Evolutionary conservation across 441 rosid species (phyloP).

Genomic region (Adansonia gregorii): DNA sequence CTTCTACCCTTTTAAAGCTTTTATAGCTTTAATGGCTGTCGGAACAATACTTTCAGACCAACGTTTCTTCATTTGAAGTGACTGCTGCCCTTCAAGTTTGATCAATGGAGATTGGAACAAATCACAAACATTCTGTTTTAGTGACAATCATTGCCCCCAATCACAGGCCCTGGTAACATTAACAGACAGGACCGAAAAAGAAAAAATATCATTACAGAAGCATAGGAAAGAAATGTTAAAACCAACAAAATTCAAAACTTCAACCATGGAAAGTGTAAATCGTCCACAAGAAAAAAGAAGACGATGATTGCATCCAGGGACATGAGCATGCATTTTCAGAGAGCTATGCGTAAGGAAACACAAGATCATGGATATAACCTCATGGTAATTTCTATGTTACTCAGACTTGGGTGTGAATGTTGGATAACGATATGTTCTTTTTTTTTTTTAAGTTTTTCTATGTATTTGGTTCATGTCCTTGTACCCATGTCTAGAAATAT

Average conservation of each 20-base stretch:
- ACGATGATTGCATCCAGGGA: background rate
- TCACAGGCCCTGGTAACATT: conserved; percentile 51
- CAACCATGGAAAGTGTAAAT: background rate
- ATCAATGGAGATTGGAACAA: conserved; percentile 25
- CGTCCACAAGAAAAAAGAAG: background rate
- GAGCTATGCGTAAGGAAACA: background rate
- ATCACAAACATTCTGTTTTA: conserved; percentile 2
- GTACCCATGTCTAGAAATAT: too few relatives aligned
- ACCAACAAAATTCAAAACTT: background rate
- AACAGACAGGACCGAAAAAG: background rate
- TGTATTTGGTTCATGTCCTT: too few relatives aligned
- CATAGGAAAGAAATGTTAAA: conserved; percentile 7
- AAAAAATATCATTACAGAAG: conserved; percentile 14
- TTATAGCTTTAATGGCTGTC: conserved; percentile 28
- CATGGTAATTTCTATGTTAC: background rate
- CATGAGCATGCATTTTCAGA: background rate
- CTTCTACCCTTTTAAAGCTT: conserved; percentile 17
- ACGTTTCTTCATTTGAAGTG: conserved; percentile 15
- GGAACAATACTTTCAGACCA: conserved; percentile 14
- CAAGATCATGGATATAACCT: background rate
- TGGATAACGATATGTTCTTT: too few relatives aligned
- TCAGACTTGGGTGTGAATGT: too few relatives aligned
- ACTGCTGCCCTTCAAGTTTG: conserved; percentile 22
- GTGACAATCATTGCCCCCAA: conserved; percentile 54
- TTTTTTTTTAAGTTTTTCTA: too few relatives aligned